Evolutionary conservation across 306 rosid species (phyloP).

Genomic region (Trifolium pratense): DNA sequence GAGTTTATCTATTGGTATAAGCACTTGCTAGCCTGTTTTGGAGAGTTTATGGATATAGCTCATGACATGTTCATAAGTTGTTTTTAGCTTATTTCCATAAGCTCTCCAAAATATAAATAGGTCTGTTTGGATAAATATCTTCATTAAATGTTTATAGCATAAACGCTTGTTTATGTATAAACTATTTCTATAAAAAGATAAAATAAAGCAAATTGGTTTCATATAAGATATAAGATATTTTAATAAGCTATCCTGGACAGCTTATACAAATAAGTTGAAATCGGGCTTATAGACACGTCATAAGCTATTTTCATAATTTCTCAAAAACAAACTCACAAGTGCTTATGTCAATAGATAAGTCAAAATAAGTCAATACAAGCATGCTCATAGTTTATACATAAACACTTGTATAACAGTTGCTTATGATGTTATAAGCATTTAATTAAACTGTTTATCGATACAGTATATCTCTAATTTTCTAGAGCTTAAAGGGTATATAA

Average conservation of each 20-base stretch:
- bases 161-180: background rate
- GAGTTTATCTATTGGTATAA: background rate
- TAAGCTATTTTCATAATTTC: no score
- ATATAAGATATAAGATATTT: no score
- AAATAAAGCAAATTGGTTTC: background rate
- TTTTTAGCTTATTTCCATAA: background rate
- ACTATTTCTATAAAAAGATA: background rate
- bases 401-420: background rate
- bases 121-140: background rate
- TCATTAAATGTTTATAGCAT: background rate
- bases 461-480: background rate
- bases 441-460: background rate
- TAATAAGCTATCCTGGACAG: no score
- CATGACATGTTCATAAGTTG: background rate
- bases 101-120: background rate
- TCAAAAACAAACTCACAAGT: background rate
- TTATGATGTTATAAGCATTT: background rate
- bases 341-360: background rate
- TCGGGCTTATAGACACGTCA: background rate
- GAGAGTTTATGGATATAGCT: background rate
- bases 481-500: constrained; percentile 7
- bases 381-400: background rate
- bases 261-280: background rate
- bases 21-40: background rate
- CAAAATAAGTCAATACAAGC: background rate